Evolutionary conservation across 306 rosid genomes (phyloP), one percentile per base, ranked within the genome.

Genomic region (Cyamopsis tetragonoloba): DNA sequence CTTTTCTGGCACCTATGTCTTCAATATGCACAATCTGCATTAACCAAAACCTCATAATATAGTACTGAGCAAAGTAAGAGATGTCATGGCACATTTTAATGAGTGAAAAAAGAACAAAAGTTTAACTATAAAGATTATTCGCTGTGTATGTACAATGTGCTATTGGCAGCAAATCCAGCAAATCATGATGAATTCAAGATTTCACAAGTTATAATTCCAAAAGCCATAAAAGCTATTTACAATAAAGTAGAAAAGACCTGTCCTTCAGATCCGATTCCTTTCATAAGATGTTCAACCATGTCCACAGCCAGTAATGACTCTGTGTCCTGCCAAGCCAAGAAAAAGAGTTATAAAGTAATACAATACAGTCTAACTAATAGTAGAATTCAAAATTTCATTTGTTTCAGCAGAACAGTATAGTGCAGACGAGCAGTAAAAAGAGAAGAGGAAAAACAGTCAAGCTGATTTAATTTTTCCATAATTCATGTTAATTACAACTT

Each of bases 241-340:
- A 6, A 20, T 8, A 53, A 51, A 59, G 48, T 10, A 19, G 14
- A 66, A 2, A 51, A 43, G 54, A 92, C 98, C 98, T 92, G 91
- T 79, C 91, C 93, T 35, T 67, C 71, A 24, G 82, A 84, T 65
- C 96, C 96, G 72, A 82, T 62, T 66, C 95, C 87, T 71, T 74
- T 83, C 80, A 73, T 72, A 78, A 92, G 96, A 84, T 89, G 98
- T 70, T 88, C 93, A 74, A 89, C 83, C 96, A 92, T 87, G 70
- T 87, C 91, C 72, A 69, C 69, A 31, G 96, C 91, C 47, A 63
- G 66, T 51, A 87, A 82, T 54, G 82, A 56, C 70, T 64, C 46
- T 13, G 88, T 80, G 26, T 63, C 88, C 98, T 89, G 87, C 68
- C 69, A 51, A 76, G 31, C 32, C 68, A 72, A 76, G 49, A 60